Base-by-base conservation (phyloP, 148 eudicot species). In the Linanthus parryae region DNA sequence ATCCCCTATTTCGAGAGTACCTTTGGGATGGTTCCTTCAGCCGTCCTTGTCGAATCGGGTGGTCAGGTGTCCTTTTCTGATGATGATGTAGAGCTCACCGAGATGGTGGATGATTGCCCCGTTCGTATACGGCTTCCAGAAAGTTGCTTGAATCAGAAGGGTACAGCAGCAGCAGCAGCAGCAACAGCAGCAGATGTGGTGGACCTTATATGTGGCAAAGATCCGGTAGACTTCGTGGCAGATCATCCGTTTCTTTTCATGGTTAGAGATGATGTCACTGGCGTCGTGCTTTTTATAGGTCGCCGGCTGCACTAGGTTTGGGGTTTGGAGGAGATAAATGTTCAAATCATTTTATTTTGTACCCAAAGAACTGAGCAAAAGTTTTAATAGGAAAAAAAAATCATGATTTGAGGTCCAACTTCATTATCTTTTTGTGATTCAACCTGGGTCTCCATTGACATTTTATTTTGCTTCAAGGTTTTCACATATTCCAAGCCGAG, bases 181-280 rank as follows among this genome's bases (percentile, higher is more conserved):
- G 31, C 51, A 43, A 41, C 41, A 27, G 19, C 11, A 8, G 13
- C 31, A 14, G 2, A 15, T 13, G 9, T 13, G 3, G 2, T 14
- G 2, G 17, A 29, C 16, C 10, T 24, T 10, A 1, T 2, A 10
- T n/a, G n/a, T n/a, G 22, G 28, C 23, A 8, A 8, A 1, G 8
- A 14, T 16, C 11, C 51, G 31, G 40, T 42, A 15, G 33, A 29
- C 4, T 57, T 44, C 33, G 61, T 44, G 12, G 61, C 61, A 5
- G 51, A 57, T 57, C 51, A 57, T 21, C 61, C 61, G 14, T 57
- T 57, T 29, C 18, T 57, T 40, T 57, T 57, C 42, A 57, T 57
- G 61, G 20, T 43, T 27, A 57, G 54, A 25, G 61, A 57, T 12
- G 51, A 57, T 21, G 44, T 16, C 18, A 12, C 40, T 1, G 21